A percentile compares a stretch with the other conserved stretches of the same genome.
Conservation (phyloP, 192 early-diverging fungal genomes). For the Linnemannia schmuckeri region DNA sequence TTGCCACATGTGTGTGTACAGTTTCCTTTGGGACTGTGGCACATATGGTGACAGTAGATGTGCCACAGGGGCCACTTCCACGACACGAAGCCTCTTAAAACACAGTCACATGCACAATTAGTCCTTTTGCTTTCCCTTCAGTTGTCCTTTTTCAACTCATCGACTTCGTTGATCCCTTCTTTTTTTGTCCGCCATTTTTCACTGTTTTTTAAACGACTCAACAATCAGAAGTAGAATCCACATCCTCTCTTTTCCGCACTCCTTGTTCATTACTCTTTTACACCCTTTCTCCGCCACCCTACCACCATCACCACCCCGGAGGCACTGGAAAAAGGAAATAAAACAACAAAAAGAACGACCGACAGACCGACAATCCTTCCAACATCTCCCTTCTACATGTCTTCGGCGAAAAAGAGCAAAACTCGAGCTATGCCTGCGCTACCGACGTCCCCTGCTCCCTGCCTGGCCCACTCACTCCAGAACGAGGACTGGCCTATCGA, state of each 20-base stretch:
- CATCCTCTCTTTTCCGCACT: neutral
- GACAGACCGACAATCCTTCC: slow-evolving; percentile 1
- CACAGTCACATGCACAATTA: neutral
- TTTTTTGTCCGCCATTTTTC: neutral
- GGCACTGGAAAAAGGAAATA: neutral
- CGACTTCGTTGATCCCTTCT: neutral
- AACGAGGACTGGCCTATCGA: slow-evolving; percentile 49
- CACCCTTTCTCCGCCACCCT: neutral
- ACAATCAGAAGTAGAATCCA: neutral
- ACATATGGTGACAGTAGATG: neutral
- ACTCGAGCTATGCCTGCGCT: slow-evolving; percentile 42
- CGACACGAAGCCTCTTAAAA: neutral
- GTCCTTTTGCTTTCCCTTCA: neutral
- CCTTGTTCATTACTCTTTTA: too few relatives aligned
- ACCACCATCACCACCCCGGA: neutral
- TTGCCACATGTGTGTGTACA: too few relatives aligned
- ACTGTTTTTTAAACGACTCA: neutral
- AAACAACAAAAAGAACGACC: neutral
- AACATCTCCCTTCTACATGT: slow-evolving; percentile 17
- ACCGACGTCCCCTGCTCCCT: slow-evolving; percentile 29
- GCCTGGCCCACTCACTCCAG: slow-evolving; percentile 42
- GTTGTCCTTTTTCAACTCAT: neutral
- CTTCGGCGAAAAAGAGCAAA: slow-evolving; percentile 53
- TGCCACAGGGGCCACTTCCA: neutral
- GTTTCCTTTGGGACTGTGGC: too few relatives aligned